phyloP scores from a whole-genome alignment of 352 stramenopile species.

The Globisporangium paroecandrum region DNA sequence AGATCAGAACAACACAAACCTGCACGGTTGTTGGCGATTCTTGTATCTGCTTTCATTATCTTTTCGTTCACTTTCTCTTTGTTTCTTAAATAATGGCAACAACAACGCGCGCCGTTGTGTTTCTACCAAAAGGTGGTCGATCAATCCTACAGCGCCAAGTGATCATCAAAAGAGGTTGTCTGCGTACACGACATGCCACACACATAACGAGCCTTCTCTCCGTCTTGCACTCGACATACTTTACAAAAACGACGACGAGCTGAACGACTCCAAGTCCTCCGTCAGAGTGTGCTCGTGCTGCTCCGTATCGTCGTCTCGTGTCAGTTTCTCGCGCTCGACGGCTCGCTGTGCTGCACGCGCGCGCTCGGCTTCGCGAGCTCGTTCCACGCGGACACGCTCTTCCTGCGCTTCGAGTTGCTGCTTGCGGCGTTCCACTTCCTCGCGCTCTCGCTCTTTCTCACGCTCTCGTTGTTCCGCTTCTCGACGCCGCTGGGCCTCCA shows the following conservation, averaged over 20 bases:
- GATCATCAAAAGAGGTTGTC: not conserved
- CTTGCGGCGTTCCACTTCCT: constrained; percentile 67
- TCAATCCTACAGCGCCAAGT: not conserved
- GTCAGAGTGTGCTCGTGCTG: constrained; percentile 70
- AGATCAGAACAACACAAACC: not conserved
- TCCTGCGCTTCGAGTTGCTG: constrained; percentile 53
- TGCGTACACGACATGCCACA: constrained; percentile 5
- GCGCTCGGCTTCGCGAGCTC: constrained; percentile 56
- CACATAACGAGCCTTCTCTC: constrained; percentile 6
- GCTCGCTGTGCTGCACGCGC: constrained; percentile 46
- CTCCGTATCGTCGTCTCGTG: constrained; percentile 56
- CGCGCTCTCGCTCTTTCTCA: constrained; percentile 64
- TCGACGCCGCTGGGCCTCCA: constrained; percentile 61
- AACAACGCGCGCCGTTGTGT: not conserved
- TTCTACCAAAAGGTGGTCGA: not conserved
- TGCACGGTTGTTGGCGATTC: not conserved
- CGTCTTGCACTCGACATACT: constrained; percentile 7
- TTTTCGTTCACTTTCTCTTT: not conserved
- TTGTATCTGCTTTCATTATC: not conserved
- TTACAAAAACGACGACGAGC: constrained; percentile 87
- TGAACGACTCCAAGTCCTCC: constrained; percentile 83
- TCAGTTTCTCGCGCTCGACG: constrained; percentile 67
- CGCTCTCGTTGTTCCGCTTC: constrained; percentile 64
- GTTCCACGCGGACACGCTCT: constrained; percentile 53
- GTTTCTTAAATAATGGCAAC: constrained; percentile 12